Evolutionary conservation across 371 early-diverging fungal genomes (phyloP), one percentile per base, ranked within the genome.

Genomic region (Circinella minor): DNA sequence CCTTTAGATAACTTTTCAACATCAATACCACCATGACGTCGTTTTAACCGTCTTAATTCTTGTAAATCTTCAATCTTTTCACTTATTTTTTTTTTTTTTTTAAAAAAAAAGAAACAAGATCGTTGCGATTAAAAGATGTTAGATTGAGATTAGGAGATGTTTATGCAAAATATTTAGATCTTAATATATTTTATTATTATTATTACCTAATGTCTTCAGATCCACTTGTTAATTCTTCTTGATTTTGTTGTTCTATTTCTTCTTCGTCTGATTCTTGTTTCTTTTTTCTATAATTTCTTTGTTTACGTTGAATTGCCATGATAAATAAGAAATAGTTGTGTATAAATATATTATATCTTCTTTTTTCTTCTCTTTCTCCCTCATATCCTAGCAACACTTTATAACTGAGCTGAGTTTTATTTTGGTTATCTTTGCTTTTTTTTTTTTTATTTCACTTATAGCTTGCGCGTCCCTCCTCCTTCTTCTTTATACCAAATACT

Each of bases 21-120:
- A 67, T 87, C 89, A 7, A 94, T 74, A 8, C 93, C 94, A 36
- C 81, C 84, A 55, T 81, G 86, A 57, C 81, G 83, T 47, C 85
- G 85, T 55, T 91, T 86, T 54, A 88, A 70, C 55, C 83, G 86
- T 18, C 92, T 87, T 48, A 91, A 77, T 70, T 92, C 91, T 18
- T 87, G 69, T 62, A 92, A 66, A 54, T 91, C 92, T 54, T 88
- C 90, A 39, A 90, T 76, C 8, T 81, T 81, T 9, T 74, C 70
- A 60, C 82, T 83, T n/a, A n/a, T n/a, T n/a, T n/a, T n/a, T n/a
- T n/a, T n/a, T n/a, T n/a, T n/a, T n/a, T n/a, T n/a, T n/a, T n/a
- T n/a, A n/a, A n/a, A n/a, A n/a, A n/a, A n/a, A n/a, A 36, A 17
- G 54, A 14, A 9, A 18, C 9, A 9, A 11, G 43, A 3, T 43